A percentile compares a stretch with the other conserved stretches of the same genome.
phyloP scores from a whole-genome alignment of 2,329 filamentous ascomycete species.

The Emmonsiellopsis sp. region DNA sequence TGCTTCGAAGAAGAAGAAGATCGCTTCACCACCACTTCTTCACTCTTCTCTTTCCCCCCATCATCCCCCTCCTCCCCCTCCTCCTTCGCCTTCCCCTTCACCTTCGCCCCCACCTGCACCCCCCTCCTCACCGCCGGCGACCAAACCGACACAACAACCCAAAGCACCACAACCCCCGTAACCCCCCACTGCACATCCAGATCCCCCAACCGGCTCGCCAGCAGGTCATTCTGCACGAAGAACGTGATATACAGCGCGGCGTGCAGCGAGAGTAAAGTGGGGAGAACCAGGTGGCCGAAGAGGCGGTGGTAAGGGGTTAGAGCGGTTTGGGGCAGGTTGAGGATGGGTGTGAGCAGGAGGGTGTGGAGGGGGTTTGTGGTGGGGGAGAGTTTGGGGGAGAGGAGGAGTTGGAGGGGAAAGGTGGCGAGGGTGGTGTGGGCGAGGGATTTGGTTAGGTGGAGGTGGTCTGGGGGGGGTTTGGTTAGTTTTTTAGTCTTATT shows the following conservation, averaged over 20 bases:
- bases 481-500: not conserved
- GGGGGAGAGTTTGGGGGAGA: conserved; percentile 35
- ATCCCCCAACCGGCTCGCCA: conserved; percentile 47
- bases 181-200: conserved; percentile 51
- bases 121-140: conserved; percentile 20
- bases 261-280: conserved; percentile 44
- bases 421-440: conserved; percentile 53
- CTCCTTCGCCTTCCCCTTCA: conserved; percentile 5
- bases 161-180: conserved; percentile 35
- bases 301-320: conserved; percentile 51
- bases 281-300: conserved; percentile 46
- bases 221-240: conserved; percentile 43
- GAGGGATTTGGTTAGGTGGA: conserved; percentile 55
- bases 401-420: conserved; percentile 50
- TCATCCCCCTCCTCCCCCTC: conserved; percentile 6
- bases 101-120: conserved; percentile 2
- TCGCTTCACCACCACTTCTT: conserved; percentile 4
- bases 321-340: conserved; percentile 45
- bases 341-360: conserved; percentile 46
- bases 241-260: conserved; percentile 49
- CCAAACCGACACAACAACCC: conserved; percentile 42
- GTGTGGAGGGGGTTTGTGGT: conserved; percentile 46
- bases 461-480: conserved; percentile 49
- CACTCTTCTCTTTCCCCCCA: conserved; percentile 9
- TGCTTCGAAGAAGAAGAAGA: conserved; percentile 20